Conservation (phyloP, 1,284 basidiomycete genomes). For the Chondrostereum purpureum region DNA sequence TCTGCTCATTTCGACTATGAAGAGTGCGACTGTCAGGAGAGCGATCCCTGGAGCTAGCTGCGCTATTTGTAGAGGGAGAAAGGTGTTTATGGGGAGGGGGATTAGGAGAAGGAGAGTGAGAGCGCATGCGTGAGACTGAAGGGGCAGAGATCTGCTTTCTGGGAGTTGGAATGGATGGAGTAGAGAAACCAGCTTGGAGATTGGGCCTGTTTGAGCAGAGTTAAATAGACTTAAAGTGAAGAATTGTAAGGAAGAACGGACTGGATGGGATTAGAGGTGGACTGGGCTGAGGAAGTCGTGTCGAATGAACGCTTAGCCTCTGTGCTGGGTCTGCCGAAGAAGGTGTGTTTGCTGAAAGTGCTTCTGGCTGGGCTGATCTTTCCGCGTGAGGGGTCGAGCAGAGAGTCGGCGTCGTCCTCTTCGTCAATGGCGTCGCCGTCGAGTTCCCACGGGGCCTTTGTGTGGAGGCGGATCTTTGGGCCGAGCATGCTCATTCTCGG, state of each 20-base stretch:
- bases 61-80: slow-evolving; percentile 12
- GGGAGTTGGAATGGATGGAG: too few relatives aligned
- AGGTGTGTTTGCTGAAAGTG: slow-evolving; percentile 45
- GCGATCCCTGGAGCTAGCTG: slow-evolving; percentile 6
- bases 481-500: slow-evolving; percentile 63
- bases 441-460: slow-evolving; percentile 73
- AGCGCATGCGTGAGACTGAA: slow-evolving; percentile 12
- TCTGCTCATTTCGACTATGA: slow-evolving; percentile 6
- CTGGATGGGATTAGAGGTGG: slow-evolving; percentile 49
- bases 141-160: too few relatives aligned
- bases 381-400: slow-evolving; percentile 18
- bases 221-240: too few relatives aligned
- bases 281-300: slow-evolving; percentile 42
- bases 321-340: slow-evolving; percentile 46
- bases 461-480: slow-evolving; percentile 74
- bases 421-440: slow-evolving; percentile 41
- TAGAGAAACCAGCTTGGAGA: too few relatives aligned
- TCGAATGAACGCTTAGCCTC: slow-evolving; percentile 62
- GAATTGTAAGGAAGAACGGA: slow-evolving; percentile 31
- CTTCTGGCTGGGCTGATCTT: slow-evolving; percentile 28
- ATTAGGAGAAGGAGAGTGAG: slow-evolving; percentile 16
- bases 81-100: slow-evolving; percentile 16
- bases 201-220: too few relatives aligned
- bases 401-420: slow-evolving; percentile 37
- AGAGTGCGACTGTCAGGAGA: not conserved